Base-by-base conservation (phyloP, 148 eudicot species). In the Gaultheria prostrata region DNA sequence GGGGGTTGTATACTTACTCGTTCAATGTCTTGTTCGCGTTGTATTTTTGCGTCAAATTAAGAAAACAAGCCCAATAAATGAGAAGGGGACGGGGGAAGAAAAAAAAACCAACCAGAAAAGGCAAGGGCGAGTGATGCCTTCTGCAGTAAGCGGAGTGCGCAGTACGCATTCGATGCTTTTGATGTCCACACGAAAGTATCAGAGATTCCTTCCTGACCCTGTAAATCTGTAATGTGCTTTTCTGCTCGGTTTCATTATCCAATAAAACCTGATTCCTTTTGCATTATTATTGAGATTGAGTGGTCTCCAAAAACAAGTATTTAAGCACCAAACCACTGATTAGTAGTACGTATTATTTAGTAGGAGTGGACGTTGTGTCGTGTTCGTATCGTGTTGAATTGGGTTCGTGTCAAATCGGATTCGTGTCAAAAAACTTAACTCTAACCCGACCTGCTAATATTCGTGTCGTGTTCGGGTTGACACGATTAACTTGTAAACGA, bases 111-210 rank as follows among this genome's bases (percentile, higher is more conserved):
- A 2, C 1, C 3, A 0, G 49, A 43, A 59, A 45, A 49, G 24
- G 24, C 43, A 2, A 78, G 24, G 26, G 54, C 8, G 3, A 4
- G 13, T 11, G 81, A n/a, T 79, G 76, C 2, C 89, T 87, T 87
- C 24, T 82, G 80, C 61, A 51, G 61, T 82, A 87, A 79, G 89
- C 86, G 85, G 87, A 87, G 87, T 87, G 86, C 87, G 80, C 12
- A 73, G 56, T 84, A 87, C 86, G 89, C 89, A 87, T 84, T 50
- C 84, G 79, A 28, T 76, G 67, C 81, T 65, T 83, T 86, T 76
- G 80, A 50, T 2, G 17, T 35, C 48, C 18, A 6, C 85, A 76
- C 76, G 81, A 59, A 80, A 73, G 86, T 28, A 83, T 79, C 85
- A 54, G 48, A 49, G 45, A 69, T 18, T 81, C 83, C 70, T 20